Percentiles rank a stretch among this genome's conserved stretches.
phyloP scores from a whole-genome alignment of 2,329 filamentous ascomycete genomes.

The Calonectria pauciramosa region DNA sequence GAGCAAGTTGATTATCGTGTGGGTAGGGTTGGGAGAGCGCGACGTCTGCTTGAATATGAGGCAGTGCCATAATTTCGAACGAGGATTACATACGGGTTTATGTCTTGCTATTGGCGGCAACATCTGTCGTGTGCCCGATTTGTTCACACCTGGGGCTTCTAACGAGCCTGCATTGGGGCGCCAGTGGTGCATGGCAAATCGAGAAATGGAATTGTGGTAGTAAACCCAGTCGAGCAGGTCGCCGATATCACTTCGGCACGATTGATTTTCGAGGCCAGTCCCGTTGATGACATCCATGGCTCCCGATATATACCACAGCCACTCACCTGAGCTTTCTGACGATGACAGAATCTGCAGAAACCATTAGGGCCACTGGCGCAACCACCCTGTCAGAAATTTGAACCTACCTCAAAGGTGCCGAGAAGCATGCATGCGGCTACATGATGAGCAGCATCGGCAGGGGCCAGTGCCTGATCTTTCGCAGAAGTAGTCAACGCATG shows the following conservation, averaged over 20 bases:
- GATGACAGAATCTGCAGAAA: conserved; percentile 28
- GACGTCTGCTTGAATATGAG: conserved; percentile 21
- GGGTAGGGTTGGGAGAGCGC: conserved; percentile 22
- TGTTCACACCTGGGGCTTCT: not conserved
- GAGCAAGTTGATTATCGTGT: conserved; percentile 33
- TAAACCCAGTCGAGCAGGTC: conserved; percentile 37
- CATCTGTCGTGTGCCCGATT: not conserved
- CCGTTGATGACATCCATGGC: conserved; percentile 35
- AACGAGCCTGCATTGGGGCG: not conserved
- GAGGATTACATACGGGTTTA: conserved; percentile 18
- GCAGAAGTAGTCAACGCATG: conserved; percentile 21
- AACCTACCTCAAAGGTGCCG: conserved; percentile 36
- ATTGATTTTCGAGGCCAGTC: conserved; percentile 10
- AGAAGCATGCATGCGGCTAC: conserved; percentile 40
- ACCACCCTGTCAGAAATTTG: too few relatives aligned
- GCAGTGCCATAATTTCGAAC: not conserved
- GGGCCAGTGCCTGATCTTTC: not conserved
- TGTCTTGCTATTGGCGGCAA: not conserved
- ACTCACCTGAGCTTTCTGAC: conserved; percentile 38
- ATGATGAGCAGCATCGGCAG: conserved; percentile 28
- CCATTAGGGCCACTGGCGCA: rapidly evolving
- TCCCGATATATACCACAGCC: conserved; percentile 35
- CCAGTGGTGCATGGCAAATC: conserved; percentile 40
- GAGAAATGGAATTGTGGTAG: conserved; percentile 36
- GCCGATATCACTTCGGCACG: not conserved